A percentile compares a stretch with the other conserved stretches of the same genome.
Conservation (phyloP, 352 stramenopile genomes). For the Discostella stelligera region DNA sequence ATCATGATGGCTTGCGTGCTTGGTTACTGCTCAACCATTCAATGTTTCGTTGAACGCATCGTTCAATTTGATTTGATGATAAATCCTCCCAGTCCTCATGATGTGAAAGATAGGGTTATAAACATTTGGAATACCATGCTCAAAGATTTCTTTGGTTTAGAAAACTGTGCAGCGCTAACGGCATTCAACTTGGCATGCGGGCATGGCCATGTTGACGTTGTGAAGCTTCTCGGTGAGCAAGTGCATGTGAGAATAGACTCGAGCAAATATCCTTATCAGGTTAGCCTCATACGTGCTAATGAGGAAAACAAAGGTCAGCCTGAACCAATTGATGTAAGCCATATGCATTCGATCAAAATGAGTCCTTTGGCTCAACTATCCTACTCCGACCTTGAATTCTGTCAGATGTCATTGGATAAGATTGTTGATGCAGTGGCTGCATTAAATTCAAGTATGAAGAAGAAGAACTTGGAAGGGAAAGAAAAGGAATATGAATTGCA, state of each 20-base stretch:
- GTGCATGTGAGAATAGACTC: conserved; percentile 9
- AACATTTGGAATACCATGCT: conserved; percentile 25
- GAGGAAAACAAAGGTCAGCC: neutral
- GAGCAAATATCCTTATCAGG: conserved; percentile 6
- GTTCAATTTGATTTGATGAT: conserved; percentile 13
- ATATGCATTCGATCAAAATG: conserved; percentile 11
- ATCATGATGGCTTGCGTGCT: conserved; percentile 69
- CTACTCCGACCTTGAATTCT: conserved; percentile 38
- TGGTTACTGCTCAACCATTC: conserved; percentile 20
- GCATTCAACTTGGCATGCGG: conserved; percentile 57
- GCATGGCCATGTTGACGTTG: conserved; percentile 47
- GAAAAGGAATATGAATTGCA: conserved; percentile 27
- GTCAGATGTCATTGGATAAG: conserved; percentile 27
- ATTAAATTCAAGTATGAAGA: conserved; percentile 34
- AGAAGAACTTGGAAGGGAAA: conserved; percentile 22
- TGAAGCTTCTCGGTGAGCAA: conserved; percentile 43
- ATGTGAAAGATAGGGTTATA: conserved; percentile 11
- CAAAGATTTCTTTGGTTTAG: conserved; percentile 31
- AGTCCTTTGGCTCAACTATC: conserved; percentile 31
- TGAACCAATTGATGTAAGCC: conserved; percentile 3
- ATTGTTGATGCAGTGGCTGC: neutral
- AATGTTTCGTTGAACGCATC: conserved; percentile 31
- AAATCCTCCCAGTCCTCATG: neutral
- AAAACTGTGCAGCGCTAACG: conserved; percentile 50
- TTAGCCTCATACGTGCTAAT: conserved; percentile 1